Percentiles rank a stretch among this genome's conserved stretches.
Evolutionary conservation across 2,329 filamentous ascomycete species (phyloP).

Genomic region (Orbilia quercus): DNA sequence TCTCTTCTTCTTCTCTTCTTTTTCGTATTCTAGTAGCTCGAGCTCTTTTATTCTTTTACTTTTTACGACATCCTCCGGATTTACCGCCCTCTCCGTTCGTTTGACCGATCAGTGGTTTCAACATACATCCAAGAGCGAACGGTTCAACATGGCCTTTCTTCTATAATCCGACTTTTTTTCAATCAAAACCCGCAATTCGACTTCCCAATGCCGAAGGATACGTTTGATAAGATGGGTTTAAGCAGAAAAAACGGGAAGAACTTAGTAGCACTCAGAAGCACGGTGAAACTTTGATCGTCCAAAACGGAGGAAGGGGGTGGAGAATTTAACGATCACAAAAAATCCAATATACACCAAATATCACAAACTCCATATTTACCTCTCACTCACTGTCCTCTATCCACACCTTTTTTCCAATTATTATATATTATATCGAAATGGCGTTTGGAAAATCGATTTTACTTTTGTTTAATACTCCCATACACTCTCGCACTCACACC

Average conservation of each 20-base stretch:
- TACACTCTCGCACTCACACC: conserved; percentile 14
- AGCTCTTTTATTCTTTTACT: conserved; percentile 33
- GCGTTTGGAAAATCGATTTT: conserved; percentile 57
- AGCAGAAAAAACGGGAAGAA: conserved; percentile 5
- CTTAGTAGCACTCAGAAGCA: conserved; percentile 7
- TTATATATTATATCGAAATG: conserved; percentile 57
- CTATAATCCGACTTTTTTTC: conserved; percentile 17
- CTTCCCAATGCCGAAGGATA: conserved; percentile 13
- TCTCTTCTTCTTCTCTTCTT: conserved; percentile 34
- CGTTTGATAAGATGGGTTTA: conserved; percentile 1
- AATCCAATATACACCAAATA: conserved; percentile 12
- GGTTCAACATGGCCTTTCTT: conserved; percentile 4
- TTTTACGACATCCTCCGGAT: conserved; percentile 32
- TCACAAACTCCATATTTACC: conserved; percentile 13
- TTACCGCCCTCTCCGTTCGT: conserved; percentile 23
- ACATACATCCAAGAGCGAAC: conserved; percentile 21
- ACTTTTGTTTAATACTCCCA: conserved; percentile 56
- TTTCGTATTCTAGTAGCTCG: conserved; percentile 35
- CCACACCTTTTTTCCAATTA: conserved; percentile 47
- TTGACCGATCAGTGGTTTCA: conserved; percentile 39
- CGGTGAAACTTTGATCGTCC: neutral
- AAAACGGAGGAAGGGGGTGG: conserved; percentile 13
- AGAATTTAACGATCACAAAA: conserved; percentile 36
- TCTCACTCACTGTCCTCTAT: conserved; percentile 8
- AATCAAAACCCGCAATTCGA: conserved; percentile 14